These are phyloP conservation scores for Xylaria sp. DNA, from an alignment of 2,329 filamentous ascomycete species.

Conservation along the genomic window DNA sequence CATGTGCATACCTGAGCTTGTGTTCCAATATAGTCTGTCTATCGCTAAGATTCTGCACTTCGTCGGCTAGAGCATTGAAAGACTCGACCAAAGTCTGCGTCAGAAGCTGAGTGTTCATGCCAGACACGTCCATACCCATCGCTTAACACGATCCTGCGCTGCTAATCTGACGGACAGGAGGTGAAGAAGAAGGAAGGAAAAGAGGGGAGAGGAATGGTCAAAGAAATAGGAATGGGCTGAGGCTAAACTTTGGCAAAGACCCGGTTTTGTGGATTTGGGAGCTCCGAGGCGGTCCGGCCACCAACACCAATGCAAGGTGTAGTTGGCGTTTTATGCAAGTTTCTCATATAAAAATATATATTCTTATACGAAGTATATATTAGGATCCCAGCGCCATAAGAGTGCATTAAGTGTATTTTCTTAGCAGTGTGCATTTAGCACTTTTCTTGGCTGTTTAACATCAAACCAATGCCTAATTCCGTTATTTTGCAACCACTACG, in stretches of 20 bases:
- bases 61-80: slow-evolving; percentile 71
- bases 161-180: slow-evolving; percentile 9
- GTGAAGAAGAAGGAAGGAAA: slow-evolving; percentile 1
- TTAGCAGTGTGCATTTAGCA: background rate
- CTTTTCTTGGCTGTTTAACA: background rate
- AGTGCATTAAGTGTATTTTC: too few species aligned
- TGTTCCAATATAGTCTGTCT: slow-evolving; percentile 73
- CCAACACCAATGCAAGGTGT: background rate
- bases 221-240: slow-evolving; percentile 31
- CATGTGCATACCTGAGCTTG: slow-evolving; percentile 73
- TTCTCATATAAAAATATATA: background rate
- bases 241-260: slow-evolving; percentile 26
- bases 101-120: slow-evolving; percentile 57
- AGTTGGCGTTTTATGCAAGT: background rate
- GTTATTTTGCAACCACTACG: background rate
- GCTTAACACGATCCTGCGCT: slow-evolving; percentile 22
- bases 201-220: slow-evolving; percentile 19
- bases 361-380: too few species aligned
- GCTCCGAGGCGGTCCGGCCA: slow-evolving; percentile 31
- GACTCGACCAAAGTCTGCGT: slow-evolving; percentile 70
- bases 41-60: slow-evolving; percentile 71
- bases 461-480: background rate
- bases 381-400: too few species aligned
- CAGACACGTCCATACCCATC: slow-evolving; percentile 38
- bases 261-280: slow-evolving; percentile 35